Evolutionary conservation across 1,139 yeast genomes (phyloP), one percentile per base, ranked within the genome.

Genomic region (Magnusiomyces magnusii): DNA sequence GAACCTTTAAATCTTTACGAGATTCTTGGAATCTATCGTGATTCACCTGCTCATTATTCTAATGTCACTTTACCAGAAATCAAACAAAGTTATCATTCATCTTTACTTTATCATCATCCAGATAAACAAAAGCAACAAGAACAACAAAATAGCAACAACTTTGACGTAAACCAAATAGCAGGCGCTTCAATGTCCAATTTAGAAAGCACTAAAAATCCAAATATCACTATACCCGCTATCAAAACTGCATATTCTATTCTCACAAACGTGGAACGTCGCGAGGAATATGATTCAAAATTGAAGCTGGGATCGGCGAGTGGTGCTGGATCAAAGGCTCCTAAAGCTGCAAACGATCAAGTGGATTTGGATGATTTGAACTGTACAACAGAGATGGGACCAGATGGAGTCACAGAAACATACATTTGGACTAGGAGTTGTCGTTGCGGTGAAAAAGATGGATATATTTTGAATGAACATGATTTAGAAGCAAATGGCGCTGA

Each of bases 51-150:
- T 3, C 36, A 21, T 1, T 58, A 63, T 10, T 57, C 74, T 1
- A 72, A 73, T 9, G 79, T 83, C 0, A 59, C 73, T 0, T 63
- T 65, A 0, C 65, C 63, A 1, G 83, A 80, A 19, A 76, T 91
- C 28, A 84, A 82, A 65, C 69, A 69, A 17, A 90, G 93, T 0
- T 91, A 90, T 68, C 80, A 78, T 60, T 73, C 71, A 44, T 79
- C 78, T 21, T 76, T 90, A n/a, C 74, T 91, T 2, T 68, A 71
- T 3, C 71, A 80, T 10, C 97, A 90, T 69, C 97, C 97, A 0
- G 97, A 90, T 67, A 90, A 90, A 68, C 73, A 73, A 42, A 67
- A 64, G 50, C 66, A 62, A 24, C 19, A 39, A 31, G 13, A 7
- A 39, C 19, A 10, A 15, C 10, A 9, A 3, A 39, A 39, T 39